These are phyloP conservation scores for Plenodomus lindquistii DNA, from an alignment of 2,329 filamentous ascomycete genomes.

Conservation along the genomic window DNA sequence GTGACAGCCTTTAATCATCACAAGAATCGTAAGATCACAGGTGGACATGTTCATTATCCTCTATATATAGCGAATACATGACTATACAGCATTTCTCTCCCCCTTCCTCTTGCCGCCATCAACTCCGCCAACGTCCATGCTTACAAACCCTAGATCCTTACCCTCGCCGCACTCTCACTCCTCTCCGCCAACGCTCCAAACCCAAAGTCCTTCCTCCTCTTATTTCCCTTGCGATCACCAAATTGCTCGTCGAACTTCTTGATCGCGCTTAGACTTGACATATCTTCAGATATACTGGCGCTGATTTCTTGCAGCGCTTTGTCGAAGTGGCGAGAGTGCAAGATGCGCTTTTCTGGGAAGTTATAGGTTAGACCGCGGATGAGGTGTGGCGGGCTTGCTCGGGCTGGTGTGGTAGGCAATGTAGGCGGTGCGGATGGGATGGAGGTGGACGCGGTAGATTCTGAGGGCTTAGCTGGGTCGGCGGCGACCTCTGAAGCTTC, in stretches of 20 bases:
- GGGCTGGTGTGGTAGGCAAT: not conserved
- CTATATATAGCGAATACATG: too few species aligned
- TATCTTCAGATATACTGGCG: constrained; percentile 91
- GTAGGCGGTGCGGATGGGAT: constrained; percentile 9
- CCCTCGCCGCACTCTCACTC: constrained; percentile 38
- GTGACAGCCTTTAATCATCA: too few species aligned
- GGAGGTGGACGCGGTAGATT: constrained; percentile 2
- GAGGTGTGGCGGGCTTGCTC: constrained; percentile 38
- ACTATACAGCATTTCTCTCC: not conserved
- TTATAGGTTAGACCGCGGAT: constrained; percentile 50
- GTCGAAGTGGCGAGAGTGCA: constrained; percentile 76
- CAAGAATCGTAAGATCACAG: too few species aligned
- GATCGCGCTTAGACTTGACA: constrained; percentile 82
- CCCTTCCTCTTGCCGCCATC: not conserved
- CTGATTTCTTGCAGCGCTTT: constrained; percentile 85
- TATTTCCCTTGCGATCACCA: constrained; percentile 74
- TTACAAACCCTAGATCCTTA: constrained; percentile 35
- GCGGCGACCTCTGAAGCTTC: not conserved
- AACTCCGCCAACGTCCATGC: too few species aligned
- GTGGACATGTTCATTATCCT: too few species aligned
- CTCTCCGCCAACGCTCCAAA: constrained; percentile 46
- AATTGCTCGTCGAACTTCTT: constrained; percentile 96
- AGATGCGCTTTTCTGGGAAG: constrained; percentile 70
- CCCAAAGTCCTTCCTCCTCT: constrained; percentile 62
- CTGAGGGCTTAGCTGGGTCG: not conserved